Evolutionary conservation across 2,329 filamentous ascomycete genomes (phyloP), one percentile per base, ranked within the genome.

Genomic region (Talaromyces amestolkiae): DNA sequence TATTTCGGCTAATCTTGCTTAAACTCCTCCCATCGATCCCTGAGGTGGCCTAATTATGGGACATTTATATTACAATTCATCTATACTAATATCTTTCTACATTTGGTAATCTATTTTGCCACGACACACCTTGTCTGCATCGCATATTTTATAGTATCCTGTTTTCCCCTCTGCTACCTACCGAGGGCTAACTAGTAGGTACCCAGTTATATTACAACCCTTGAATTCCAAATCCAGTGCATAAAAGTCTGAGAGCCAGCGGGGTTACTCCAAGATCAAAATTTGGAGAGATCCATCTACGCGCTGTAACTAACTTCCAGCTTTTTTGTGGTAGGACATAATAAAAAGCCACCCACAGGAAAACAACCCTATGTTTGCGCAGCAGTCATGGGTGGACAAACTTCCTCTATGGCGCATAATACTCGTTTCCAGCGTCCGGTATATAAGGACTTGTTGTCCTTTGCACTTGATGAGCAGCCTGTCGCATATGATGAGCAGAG

Each of bases 391-490:
- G 61, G 65, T 15, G 54, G 41, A 13, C 43, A 45, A 53, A 33
- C 31, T 24, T 59, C 59, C 17, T 61, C 61, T 17, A 27, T 60
- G 17, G 33, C 39, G 15, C 53, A 58, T 8, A 13, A 58, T 45
- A 22, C 43, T 13, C 53, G 24, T 37, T 60, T 54, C 47, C 49
- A 59, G 13, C 37, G 54, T 13, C 59, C 56, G 3, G 37, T 69
- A 49, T 75, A 76, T 68, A 76, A 74, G 51, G 80, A 81, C 70
- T 72, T 81, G 61, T 69, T 81, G 62, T 77, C 75, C 51, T 82
- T 80, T 69, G 75, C 76, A 8, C 80, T 81, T 65, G 71, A 70
- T 45, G 65, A 66, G 24, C 73, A 74, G 15, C 73, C 77, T 15
- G 69, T 70, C 15, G 65, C 68, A 22, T 80, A 78, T 65, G 76